Base-by-base conservation (phyloP, 345 rosid species). In the Nephelium lappaceum region DNA sequence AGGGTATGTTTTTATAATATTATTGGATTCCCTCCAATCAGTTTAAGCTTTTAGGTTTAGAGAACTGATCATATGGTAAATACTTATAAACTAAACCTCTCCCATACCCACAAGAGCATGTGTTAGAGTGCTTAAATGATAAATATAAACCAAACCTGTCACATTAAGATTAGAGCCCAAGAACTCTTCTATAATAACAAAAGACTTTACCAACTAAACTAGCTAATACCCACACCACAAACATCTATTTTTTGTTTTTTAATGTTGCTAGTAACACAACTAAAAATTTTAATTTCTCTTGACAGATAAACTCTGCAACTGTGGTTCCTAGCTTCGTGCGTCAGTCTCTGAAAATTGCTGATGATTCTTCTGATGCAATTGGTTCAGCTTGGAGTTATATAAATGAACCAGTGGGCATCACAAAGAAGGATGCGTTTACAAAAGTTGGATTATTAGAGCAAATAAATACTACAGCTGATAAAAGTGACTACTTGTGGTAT, bases 401-500 rank as follows among this genome's bases (percentile, higher is more conserved):
- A 73, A 83, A 83, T 70, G 99, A 93, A 86, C 98, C 97, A 31
- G 83, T 92, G 23, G 99, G 98, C 43, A 91, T 92, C 75, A 90
- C 98, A 68, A 91, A 90, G 84, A 75, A 78, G 1, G 85, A 85
- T 79, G 90, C 97, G 71, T 88, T 89, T 67, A 60, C 79, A 71
- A 91, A 86, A 87, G 79, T 69, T 71, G 99, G 98, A 83, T 83
- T 95, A 73, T 36, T 91, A 76, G 99, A 95, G 83, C 97, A 95
- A 85, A 90, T 95, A 78, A 88, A 90, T 83, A 92, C 97, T 24
- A 92, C 98, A 69, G 91, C 96, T 72, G 98, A 95, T 81, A 75
- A 82, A 82, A 95, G 93, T 43, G 98, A 95, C 74, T 95, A 90
- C 89, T 80, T 95, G 76, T 95, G 99, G 99, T 95, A 95, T 83